phyloP scores from a whole-genome alignment of 1,284 basidiomycete species.

The Heterobasidion occidentale region DNA sequence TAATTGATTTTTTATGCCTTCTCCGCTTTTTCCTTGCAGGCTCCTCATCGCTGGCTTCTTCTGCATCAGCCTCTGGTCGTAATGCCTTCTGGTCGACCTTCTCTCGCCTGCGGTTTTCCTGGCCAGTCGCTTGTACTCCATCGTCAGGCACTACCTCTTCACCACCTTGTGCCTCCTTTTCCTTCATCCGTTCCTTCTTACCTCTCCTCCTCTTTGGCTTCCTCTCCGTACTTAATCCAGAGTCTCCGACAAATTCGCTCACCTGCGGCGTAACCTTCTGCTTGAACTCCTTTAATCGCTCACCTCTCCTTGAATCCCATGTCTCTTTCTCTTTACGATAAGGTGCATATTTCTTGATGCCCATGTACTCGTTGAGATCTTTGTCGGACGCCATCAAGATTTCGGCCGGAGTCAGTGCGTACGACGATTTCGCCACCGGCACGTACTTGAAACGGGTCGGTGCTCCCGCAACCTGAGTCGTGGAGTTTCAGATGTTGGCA shows the following conservation, averaged over 20 bases:
- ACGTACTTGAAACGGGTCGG: slow-evolving; percentile 94
- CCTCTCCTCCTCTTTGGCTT: slow-evolving; percentile 60
- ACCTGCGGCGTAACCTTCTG: slow-evolving; percentile 32
- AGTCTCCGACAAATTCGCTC: neutral
- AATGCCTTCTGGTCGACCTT: slow-evolving; percentile 6
- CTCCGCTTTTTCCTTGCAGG: slow-evolving; percentile 28
- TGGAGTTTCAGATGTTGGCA: slow-evolving; percentile 2
- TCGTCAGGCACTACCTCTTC: slow-evolving; percentile 4
- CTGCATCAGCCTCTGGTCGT: slow-evolving; percentile 2
- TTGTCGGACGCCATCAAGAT: slow-evolving; percentile 90
- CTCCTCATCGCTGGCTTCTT: slow-evolving; percentile 7
- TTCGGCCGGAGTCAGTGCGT: slow-evolving; percentile 77
- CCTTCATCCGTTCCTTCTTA: slow-evolving; percentile 65
- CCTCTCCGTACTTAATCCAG: slow-evolving; percentile 3
- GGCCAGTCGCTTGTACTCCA: slow-evolving; percentile 2
- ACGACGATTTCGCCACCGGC: slow-evolving; percentile 59
- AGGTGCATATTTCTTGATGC: slow-evolving; percentile 86
- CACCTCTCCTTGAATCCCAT: slow-evolving; percentile 61
- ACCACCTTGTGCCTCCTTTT: slow-evolving; percentile 25
- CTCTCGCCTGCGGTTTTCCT: slow-evolving; percentile 1
- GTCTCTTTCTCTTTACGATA: slow-evolving; percentile 57
- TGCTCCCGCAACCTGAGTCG: slow-evolving; percentile 71
- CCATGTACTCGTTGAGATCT: slow-evolving; percentile 88
- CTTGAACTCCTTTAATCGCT: slow-evolving; percentile 73
- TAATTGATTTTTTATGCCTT: slow-evolving; percentile 24